Conservation (phyloP, 257 asterid species). For the Solanum piurae region DNA sequence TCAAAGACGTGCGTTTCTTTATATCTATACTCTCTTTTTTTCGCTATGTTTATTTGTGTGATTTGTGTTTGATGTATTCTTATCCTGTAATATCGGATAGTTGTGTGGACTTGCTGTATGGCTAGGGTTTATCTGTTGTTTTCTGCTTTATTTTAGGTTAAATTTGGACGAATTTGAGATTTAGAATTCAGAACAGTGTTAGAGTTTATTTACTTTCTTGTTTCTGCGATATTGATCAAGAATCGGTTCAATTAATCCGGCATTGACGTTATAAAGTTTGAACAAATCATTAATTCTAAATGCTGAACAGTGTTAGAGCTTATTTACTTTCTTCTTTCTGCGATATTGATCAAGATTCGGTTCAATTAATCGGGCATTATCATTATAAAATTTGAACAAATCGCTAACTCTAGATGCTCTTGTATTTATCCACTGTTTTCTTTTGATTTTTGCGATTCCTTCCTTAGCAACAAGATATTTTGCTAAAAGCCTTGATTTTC, state of each 20-base stretch:
- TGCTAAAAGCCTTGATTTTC: background rate
- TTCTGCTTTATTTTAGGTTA: background rate
- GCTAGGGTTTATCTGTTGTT: background rate
- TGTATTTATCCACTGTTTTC: background rate
- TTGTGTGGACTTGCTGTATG: background rate
- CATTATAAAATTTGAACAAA: background rate
- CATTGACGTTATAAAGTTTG: background rate
- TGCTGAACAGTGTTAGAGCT: background rate
- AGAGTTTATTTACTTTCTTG: background rate
- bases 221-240: background rate
- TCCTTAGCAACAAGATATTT: background rate
- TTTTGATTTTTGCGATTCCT: background rate
- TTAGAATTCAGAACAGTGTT: background rate
- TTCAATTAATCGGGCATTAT: background rate
- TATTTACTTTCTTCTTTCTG: background rate
- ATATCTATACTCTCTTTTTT: background rate
- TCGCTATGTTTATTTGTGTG: background rate
- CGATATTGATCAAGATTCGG: background rate
- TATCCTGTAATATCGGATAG: background rate
- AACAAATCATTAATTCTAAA: background rate
- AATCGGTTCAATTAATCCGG: background rate
- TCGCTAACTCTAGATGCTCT: background rate
- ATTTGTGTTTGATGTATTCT: background rate
- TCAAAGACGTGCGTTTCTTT: conserved; percentile 59
- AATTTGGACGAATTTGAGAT: background rate